Percentiles rank a stretch among this genome's conserved stretches.
phyloP scores from a whole-genome alignment of 768 basidiomycete species.

The Boletus insuetus region DNA sequence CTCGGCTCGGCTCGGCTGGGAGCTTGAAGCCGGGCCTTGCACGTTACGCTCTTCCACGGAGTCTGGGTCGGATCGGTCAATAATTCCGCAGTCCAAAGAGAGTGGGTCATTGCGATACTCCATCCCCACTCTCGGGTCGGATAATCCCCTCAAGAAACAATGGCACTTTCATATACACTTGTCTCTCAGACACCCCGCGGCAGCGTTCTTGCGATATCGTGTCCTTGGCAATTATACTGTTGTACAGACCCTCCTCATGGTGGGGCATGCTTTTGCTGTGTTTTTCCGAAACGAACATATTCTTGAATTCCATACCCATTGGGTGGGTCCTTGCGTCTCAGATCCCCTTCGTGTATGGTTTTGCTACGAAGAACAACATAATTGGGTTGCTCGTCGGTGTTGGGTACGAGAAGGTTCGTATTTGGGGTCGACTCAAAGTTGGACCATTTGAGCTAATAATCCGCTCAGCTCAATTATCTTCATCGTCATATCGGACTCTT shows the following conservation, averaged over 20 bases:
- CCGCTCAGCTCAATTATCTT: slow-evolving; percentile 65
- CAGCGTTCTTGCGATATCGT: slow-evolving; percentile 39
- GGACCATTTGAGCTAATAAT: background rate
- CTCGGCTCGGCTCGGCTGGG: too few relatives aligned
- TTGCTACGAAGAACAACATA: slow-evolving; percentile 70
- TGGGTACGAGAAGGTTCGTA: slow-evolving; percentile 65
- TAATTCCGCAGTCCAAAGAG: background rate
- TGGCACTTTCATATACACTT: slow-evolving; percentile 36
- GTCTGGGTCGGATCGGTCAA: background rate
- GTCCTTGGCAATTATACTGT: slow-evolving; percentile 49
- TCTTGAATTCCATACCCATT: slow-evolving; percentile 46
- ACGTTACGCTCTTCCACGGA: slow-evolving; percentile 6
- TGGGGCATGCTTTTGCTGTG: slow-evolving; percentile 46
- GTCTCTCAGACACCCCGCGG: slow-evolving; percentile 43
- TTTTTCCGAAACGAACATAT: slow-evolving; percentile 50
- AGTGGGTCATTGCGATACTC: background rate
- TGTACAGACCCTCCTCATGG: slow-evolving; percentile 44
- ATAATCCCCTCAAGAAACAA: slow-evolving; percentile 6
- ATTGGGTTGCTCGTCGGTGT: slow-evolving; percentile 54
- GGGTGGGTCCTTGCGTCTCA: slow-evolving; percentile 62
- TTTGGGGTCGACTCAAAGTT: background rate
- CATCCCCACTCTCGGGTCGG: slow-evolving; percentile 1
- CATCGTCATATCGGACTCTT: slow-evolving; percentile 68
- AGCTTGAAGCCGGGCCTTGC: too few relatives aligned
- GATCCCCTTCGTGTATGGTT: slow-evolving; percentile 59